phyloP scores from a whole-genome alignment of 1,139 yeast species.

The Yamadazyma epiphylla region DNA sequence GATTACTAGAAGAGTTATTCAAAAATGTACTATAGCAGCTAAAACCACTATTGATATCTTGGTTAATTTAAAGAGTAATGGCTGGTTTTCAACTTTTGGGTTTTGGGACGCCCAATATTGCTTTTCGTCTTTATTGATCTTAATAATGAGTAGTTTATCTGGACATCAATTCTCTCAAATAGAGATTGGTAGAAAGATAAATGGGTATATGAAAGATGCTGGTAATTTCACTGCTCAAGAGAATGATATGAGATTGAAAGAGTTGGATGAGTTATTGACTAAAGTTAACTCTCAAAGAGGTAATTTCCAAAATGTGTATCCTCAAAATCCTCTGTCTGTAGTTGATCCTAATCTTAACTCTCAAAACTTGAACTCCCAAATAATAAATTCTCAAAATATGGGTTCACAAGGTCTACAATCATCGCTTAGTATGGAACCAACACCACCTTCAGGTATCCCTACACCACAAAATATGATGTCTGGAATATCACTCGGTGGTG shows the following conservation, averaged over 20 bases:
- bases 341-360: no score
- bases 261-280: constrained; percentile 13
- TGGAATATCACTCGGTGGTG: no score
- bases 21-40: constrained; percentile 24
- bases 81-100: constrained; percentile 40
- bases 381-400: no score
- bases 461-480: no score
- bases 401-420: no score
- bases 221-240: constrained; percentile 18
- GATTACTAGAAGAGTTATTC: constrained; percentile 31
- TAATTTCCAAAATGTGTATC: no score
- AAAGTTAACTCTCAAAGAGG: constrained; percentile 1
- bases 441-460: no score
- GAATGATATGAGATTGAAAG: constrained; percentile 22
- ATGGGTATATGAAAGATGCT: constrained; percentile 10
- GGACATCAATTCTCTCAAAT: constrained; percentile 25
- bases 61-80: constrained; percentile 27
- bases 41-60: constrained; percentile 37
- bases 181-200: constrained; percentile 20
- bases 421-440: no score
- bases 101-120: constrained; percentile 53
- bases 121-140: constrained; percentile 63
- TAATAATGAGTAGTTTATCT: constrained; percentile 60
- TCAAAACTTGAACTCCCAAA: no score
- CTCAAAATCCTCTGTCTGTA: no score